phyloP scores from a whole-genome alignment of 768 basidiomycete species.

The Daedaleopsis nitida region DNA sequence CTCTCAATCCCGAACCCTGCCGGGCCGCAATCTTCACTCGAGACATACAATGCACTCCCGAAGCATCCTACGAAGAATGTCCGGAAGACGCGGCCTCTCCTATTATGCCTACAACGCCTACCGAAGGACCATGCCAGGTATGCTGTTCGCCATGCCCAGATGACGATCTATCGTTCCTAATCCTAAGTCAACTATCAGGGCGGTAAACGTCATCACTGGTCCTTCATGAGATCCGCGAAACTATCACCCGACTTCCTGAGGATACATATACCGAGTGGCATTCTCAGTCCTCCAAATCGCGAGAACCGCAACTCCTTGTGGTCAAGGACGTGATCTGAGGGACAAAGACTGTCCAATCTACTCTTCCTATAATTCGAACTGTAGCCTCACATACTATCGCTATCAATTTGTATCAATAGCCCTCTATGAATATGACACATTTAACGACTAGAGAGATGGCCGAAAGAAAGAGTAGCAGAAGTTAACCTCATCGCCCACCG shows the following conservation, averaged over 20 bases:
- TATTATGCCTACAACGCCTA: not conserved
- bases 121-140: not conserved
- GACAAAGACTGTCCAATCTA: no score
- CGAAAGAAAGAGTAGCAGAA: no score
- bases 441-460: no score
- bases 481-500: no score
- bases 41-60: not conserved
- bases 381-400: not conserved
- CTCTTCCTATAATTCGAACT: no score
- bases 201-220: not conserved
- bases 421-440: not conserved
- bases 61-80: conserved; percentile 6
- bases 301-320: conserved; percentile 11
- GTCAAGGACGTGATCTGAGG: conserved; percentile 8
- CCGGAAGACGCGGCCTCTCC: not conserved
- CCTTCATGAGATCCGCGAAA: conserved; percentile 4
- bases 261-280: conserved; percentile 17
- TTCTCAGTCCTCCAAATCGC: conserved; percentile 16
- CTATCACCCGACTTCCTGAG: conserved; percentile 12
- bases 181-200: no score
- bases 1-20: not conserved
- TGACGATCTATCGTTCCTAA: not conserved
- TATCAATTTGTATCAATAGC: not conserved
- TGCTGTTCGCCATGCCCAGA: not conserved
- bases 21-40: conserved; percentile 12